Evolutionary conservation across 768 basidiomycete species (phyloP).

Genomic region (Gyrodon lividus): DNA sequence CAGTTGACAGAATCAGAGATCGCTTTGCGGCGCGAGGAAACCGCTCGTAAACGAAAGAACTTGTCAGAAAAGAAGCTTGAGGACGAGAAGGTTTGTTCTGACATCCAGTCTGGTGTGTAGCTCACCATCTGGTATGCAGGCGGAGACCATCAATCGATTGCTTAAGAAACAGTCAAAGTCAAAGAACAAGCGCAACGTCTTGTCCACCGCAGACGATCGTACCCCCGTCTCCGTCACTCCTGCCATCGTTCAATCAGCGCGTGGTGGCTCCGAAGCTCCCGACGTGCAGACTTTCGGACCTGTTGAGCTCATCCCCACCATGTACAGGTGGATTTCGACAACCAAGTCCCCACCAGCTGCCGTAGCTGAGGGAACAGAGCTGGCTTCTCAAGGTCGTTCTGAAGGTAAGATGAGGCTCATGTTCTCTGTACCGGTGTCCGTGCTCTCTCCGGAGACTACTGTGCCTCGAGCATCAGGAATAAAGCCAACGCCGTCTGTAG

Average conservation of each 20-base stretch:
- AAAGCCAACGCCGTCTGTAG: constrained; percentile 6
- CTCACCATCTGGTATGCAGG: constrained; percentile 38
- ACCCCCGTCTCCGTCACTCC: constrained; percentile 33
- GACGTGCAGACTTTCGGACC: constrained; percentile 45
- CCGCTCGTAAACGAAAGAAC: constrained; percentile 77
- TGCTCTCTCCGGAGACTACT: constrained; percentile 15
- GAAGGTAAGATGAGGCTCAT: constrained; percentile 41
- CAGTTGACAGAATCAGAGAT: constrained; percentile 70
- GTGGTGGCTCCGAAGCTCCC: constrained; percentile 30
- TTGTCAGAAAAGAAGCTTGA: constrained; percentile 81
- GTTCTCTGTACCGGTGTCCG: constrained; percentile 52
- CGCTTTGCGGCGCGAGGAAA: constrained; percentile 75
- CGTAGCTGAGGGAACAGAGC: constrained; percentile 2
- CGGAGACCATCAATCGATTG: constrained; percentile 86
- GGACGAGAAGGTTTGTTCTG: constrained; percentile 68
- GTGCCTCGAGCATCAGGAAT: constrained; percentile 17
- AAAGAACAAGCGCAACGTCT: constrained; percentile 54
- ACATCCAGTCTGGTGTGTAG: no score
- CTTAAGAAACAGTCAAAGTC: constrained; percentile 81
- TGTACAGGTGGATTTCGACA: constrained; percentile 75
- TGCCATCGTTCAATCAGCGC: constrained; percentile 25
- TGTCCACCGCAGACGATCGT: constrained; percentile 48
- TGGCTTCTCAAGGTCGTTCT: constrained; percentile 2
- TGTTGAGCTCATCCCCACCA: constrained; percentile 45
- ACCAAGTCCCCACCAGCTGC: constrained; percentile 28